phyloP scores from a whole-genome alignment of 805 yeast species.

The Yarrowia yakushimensis region DNA sequence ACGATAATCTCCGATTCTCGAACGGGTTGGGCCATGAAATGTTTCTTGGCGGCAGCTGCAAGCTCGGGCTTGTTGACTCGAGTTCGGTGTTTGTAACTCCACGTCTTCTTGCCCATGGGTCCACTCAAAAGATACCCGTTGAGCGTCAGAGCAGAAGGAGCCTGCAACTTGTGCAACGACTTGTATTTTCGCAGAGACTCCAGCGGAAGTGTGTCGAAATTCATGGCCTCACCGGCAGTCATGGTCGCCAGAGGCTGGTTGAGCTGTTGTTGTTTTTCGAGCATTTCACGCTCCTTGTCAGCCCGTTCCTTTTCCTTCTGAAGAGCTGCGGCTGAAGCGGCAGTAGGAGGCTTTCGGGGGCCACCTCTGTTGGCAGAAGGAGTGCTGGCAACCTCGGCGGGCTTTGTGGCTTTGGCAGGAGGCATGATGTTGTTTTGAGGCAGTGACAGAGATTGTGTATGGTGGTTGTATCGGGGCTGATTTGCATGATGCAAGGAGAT shows the following conservation, averaged over 20 bases:
- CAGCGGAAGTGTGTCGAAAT: slow-evolving; percentile 62
- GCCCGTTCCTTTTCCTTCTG: slow-evolving; percentile 13
- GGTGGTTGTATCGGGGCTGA: background rate
- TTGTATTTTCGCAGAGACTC: slow-evolving; percentile 68
- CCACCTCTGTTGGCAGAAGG: slow-evolving; percentile 14
- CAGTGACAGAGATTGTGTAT: background rate
- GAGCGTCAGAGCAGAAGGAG: slow-evolving; percentile 60
- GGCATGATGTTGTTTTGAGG: too few species aligned
- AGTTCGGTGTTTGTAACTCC: slow-evolving; percentile 40
- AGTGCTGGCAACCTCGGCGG: background rate
- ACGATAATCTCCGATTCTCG: slow-evolving; percentile 86
- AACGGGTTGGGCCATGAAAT: slow-evolving; percentile 56
- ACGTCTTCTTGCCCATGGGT: slow-evolving; percentile 69
- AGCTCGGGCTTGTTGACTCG: slow-evolving; percentile 58
- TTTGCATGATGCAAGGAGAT: background rate
- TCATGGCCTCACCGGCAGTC: slow-evolving; percentile 40
- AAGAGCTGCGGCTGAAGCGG: slow-evolving; percentile 4
- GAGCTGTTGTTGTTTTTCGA: slow-evolving; percentile 14
- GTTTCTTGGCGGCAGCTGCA: slow-evolving; percentile 60
- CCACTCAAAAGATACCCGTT: slow-evolving; percentile 69
- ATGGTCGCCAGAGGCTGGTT: background rate
- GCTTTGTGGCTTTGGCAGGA: slow-evolving; percentile 8
- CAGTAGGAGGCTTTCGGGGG: background rate
- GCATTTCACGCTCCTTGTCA: slow-evolving; percentile 18
- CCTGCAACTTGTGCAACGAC: slow-evolving; percentile 49